These are phyloP conservation scores for Eimeria maxima DNA, from an alignment of 169 alveolate species.

Conservation along the genomic window DNA sequence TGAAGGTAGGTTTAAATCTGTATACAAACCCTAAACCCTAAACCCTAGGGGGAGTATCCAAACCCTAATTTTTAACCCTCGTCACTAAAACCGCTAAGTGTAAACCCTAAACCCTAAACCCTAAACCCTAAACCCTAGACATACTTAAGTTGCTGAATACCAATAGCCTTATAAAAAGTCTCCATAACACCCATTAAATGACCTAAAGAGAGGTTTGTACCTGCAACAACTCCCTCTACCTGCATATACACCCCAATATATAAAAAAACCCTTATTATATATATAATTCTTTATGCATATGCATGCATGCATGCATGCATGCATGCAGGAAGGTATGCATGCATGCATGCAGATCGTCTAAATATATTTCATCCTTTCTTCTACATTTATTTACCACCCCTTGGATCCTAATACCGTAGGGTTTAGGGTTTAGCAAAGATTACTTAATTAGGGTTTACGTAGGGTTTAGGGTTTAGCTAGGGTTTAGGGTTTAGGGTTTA, in stretches of 20 bases:
- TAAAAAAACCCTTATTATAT: not conserved
- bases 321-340: not conserved
- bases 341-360: not conserved
- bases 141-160: conserved; percentile 84
- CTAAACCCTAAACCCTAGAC: not conserved
- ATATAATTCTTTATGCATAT: not conserved
- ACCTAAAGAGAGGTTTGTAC: conserved; percentile 93
- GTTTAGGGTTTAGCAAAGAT: no score
- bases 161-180: conserved; percentile 88
- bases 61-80: not conserved
- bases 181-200: conserved; percentile 93
- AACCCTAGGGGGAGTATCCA: no score
- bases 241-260: conserved; percentile 24
- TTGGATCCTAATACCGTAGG: no score
- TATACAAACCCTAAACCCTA: not conserved
- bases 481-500: no score
- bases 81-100: no score
- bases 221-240: conserved; percentile 97
- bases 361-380: no score
- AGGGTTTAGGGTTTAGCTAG: no score
- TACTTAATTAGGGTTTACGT: no score
- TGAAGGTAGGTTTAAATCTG: conserved; percentile 99
- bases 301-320: not conserved
- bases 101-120: not conserved
- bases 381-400: no score